phyloP scores from a whole-genome alignment of 331 rosid genomes.

The Pyracantha coccinea region DNA sequence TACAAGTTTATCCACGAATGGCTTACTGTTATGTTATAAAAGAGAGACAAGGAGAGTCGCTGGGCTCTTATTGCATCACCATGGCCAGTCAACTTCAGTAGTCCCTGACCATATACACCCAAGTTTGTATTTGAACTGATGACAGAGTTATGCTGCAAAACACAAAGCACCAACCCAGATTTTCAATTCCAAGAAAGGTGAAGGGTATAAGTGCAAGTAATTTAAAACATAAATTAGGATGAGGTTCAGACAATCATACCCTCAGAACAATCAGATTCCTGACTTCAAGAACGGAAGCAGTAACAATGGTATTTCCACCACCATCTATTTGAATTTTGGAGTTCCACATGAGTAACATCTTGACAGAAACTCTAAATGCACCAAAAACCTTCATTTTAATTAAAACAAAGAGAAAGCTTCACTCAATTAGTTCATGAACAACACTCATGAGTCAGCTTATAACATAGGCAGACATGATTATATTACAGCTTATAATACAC shows the following conservation, averaged over 20 bases:
- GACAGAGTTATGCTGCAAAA: slow-evolving; percentile 78
- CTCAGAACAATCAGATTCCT: slow-evolving; percentile 89
- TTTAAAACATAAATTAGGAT: slow-evolving; percentile 8
- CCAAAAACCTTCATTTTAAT: slow-evolving; percentile 79
- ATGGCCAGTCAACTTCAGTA: slow-evolving; percentile 73
- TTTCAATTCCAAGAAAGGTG: slow-evolving; percentile 16
- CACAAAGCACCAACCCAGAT: slow-evolving; percentile 20
- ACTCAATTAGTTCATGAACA: not conserved
- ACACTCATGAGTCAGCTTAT: not conserved
- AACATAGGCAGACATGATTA: not conserved
- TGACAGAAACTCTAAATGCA: slow-evolving; percentile 92
- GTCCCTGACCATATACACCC: slow-evolving; percentile 96
- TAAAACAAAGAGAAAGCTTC: slow-evolving; percentile 1
- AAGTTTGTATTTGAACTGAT: slow-evolving; percentile 83
- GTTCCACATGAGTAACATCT: slow-evolving; percentile 97
- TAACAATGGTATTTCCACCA: slow-evolving; percentile 65
- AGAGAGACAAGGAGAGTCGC: slow-evolving; percentile 94
- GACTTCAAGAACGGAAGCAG: slow-evolving; percentile 94
- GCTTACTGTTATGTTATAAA: slow-evolving; percentile 97
- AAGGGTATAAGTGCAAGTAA: slow-evolving; percentile 9
- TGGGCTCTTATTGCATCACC: slow-evolving; percentile 95
- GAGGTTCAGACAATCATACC: slow-evolving; percentile 42
- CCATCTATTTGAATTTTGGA: slow-evolving; percentile 80
- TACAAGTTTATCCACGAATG: not conserved
- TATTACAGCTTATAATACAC: not conserved